These are phyloP conservation scores for Alternaria sp. DNA, from an alignment of 2,329 filamentous ascomycete genomes.

Conservation along the genomic window DNA sequence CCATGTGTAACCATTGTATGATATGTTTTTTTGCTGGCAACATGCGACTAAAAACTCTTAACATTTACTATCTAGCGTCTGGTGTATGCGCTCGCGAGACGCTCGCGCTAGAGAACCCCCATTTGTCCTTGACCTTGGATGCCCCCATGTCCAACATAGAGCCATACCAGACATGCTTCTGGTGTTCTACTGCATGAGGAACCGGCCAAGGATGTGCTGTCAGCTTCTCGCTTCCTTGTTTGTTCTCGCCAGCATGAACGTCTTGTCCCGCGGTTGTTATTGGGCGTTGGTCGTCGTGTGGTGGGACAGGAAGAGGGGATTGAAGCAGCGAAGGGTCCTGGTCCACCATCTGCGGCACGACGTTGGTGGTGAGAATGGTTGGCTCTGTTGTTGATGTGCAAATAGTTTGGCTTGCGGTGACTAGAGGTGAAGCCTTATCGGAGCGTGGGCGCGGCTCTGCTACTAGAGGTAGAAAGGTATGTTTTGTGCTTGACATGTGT, in stretches of 20 bases:
- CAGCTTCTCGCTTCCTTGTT: not conserved
- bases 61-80: not conserved
- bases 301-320: too few relatives aligned
- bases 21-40: not conserved
- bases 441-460: not conserved
- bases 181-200: slow-evolving; percentile 4
- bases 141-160: not conserved
- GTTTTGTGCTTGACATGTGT: not conserved
- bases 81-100: slow-evolving; percentile 4
- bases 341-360: not conserved
- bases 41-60: not conserved
- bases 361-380: not conserved
- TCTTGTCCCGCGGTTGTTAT: not conserved
- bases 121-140: slow-evolving; percentile 2
- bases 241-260: not conserved
- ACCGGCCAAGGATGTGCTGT: not conserved
- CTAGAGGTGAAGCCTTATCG: not conserved
- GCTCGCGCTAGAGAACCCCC: slow-evolving; percentile 6
- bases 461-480: not conserved
- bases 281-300: not conserved
- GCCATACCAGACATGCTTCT: slow-evolving; percentile 6
- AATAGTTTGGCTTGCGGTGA: not conserved
- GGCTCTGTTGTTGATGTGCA: not conserved
- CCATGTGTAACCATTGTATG: too few relatives aligned
- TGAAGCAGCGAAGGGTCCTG: not conserved